Percentiles rank a stretch among this genome's conserved stretches.
Conservation (phyloP, 2,329 filamentous ascomycete genomes). For the Blastomyces percursus region DNA sequence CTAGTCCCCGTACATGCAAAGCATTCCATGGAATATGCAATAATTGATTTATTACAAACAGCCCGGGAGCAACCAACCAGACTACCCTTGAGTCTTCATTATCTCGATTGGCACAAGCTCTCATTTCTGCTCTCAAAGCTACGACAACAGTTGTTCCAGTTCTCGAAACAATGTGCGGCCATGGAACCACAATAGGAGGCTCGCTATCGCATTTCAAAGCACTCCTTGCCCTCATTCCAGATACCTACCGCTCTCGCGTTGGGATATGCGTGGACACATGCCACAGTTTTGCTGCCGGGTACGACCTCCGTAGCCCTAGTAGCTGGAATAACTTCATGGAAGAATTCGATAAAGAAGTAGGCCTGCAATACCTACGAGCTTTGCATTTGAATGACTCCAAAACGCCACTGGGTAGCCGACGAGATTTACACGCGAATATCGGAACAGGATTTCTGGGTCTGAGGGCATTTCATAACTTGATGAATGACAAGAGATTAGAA, state of each 20-base stretch:
- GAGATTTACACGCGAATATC: slow-evolving; percentile 92
- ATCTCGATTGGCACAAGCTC: slow-evolving; percentile 62
- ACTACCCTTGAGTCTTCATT: slow-evolving; percentile 59
- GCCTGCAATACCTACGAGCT: slow-evolving; percentile 67
- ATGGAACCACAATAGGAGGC: slow-evolving; percentile 75
- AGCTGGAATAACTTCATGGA: slow-evolving; percentile 63
- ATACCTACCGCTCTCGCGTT: slow-evolving; percentile 68
- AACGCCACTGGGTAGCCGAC: slow-evolving; percentile 66
- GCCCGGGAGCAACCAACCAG: slow-evolving; percentile 68
- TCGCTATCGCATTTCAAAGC: slow-evolving; percentile 77
- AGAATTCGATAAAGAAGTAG: slow-evolving; percentile 67
- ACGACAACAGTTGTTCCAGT: slow-evolving; percentile 69
- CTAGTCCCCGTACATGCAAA: background rate
- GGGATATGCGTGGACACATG: slow-evolving; percentile 96
- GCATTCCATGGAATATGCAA: background rate
- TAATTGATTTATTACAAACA: slow-evolving; percentile 13
- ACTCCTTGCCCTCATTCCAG: slow-evolving; percentile 61
- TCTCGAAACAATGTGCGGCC: slow-evolving; percentile 90
- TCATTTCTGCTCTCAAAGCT: slow-evolving; percentile 71
- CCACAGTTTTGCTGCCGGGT: slow-evolving; percentile 88
- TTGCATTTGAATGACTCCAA: slow-evolving; percentile 95
- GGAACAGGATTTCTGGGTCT: slow-evolving; percentile 89
- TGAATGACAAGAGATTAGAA: slow-evolving; percentile 69
- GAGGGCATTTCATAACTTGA: slow-evolving; percentile 77
- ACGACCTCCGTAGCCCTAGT: slow-evolving; percentile 69